These are phyloP conservation scores for Boehmeria nivea DNA, from an alignment of 306 rosid species.

Conservation along the genomic window DNA sequence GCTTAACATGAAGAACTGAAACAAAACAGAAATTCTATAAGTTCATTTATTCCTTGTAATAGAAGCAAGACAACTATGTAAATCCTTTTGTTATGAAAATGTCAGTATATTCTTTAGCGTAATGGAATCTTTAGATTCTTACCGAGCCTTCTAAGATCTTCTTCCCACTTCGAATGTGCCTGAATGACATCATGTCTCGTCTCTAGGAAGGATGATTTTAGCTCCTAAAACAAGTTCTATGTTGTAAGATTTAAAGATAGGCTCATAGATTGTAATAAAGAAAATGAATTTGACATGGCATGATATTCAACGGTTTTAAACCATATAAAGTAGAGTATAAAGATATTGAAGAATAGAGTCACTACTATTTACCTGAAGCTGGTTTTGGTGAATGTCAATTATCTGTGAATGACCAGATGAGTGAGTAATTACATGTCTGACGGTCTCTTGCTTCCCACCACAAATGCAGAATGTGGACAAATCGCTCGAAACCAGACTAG, in stretches of 20 bases:
- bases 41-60: constrained; percentile 8
- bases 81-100: constrained; percentile 8
- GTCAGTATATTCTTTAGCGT: constrained; percentile 25
- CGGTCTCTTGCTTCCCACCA: constrained; percentile 49
- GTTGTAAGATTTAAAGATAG: background rate
- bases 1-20: constrained; percentile 64
- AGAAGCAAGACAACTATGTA: constrained; percentile 1
- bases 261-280: no score
- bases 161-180: constrained; percentile 58
- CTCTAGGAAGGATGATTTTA: constrained; percentile 54
- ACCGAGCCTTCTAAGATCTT: constrained; percentile 75
- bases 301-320: no score
- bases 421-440: constrained; percentile 21
- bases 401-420: constrained; percentile 36
- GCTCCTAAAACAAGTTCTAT: constrained; percentile 32
- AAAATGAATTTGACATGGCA: no score
- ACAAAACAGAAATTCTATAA: constrained; percentile 15
- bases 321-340: background rate
- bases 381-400: constrained; percentile 53
- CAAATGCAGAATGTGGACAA: constrained; percentile 66
- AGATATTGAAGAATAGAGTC: background rate
- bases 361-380: constrained; percentile 65
- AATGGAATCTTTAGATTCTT: constrained; percentile 25
- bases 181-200: constrained; percentile 52
- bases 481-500: constrained; percentile 56